Base-by-base conservation (phyloP, 225 moss, liverwort and hornwort genomes). In the Sphagnum contortum region DNA sequence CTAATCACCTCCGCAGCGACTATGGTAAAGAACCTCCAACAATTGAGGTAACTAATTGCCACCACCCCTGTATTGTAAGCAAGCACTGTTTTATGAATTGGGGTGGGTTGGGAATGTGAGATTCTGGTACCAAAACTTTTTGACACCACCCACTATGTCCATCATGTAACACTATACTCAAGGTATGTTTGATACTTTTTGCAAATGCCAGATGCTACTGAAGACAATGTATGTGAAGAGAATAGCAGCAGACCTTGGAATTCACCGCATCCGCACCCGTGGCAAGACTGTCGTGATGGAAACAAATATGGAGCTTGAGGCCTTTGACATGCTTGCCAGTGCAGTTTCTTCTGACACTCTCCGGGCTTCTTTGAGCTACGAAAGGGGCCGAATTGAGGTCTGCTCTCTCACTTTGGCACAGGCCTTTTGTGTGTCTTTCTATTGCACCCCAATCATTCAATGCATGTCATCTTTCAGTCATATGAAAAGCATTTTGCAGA, bases 191-290 rank as follows among this genome's bases (percentile, higher is more conserved):
- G 29, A 29, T 29, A 29, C 29, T 29, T 29, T 29, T 29, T 0
- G 29, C 29, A 29, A 29, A 29, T 8, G 44, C 2, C 76, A 88
- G 78, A 81, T 88, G 66, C 76, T 89, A 59, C 61, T 94, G 51
- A 94, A 91, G 70, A 86, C 83, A 9, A 59, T 94, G 69, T 94
- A 91, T 50, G 80, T 88, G 60, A 83, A 84, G 64, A 77, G 94
- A 63, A 81, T 94, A 63, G 89, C 91, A 46, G 94, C 91, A 13
- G 94, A 94, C 45, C 86, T 94, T 45, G 94, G 91, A 49, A 91
- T 94, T 68, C 84, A 89, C 73, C 89, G 89, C 55, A 89, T 91
- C 48, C 88, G 91, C 60, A 72, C 75, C 45, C 87, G 85, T 55
- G 80, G 91, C 12, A 87, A 87, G 67, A 87, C 91, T 12, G 66